A percentile compares a stretch with the other conserved stretches of the same genome.
phyloP scores from a whole-genome alignment of 768 basidiomycete genomes.

The Suillus fuscotomentosus region DNA sequence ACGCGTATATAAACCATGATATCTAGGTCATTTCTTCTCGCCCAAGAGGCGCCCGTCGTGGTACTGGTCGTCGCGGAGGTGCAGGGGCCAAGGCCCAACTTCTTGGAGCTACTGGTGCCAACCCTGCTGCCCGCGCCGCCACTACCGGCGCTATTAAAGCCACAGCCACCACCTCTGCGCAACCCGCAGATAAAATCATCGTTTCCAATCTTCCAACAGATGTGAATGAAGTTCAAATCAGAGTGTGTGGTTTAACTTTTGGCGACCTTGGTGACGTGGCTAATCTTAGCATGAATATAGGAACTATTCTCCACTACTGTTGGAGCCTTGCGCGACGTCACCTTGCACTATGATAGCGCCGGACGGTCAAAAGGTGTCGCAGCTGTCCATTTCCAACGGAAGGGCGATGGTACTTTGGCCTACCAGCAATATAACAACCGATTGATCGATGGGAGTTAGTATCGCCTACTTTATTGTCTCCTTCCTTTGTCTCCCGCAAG shows the following conservation, averaged over 20 bases:
- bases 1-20: conserved; percentile 21
- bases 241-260: conserved; percentile 45
- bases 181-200: conserved; percentile 82
- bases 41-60: conserved; percentile 43
- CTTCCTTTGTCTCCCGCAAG: conserved; percentile 30
- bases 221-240: conserved; percentile 91
- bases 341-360: conserved; percentile 77
- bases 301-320: conserved; percentile 92
- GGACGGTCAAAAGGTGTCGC: conserved; percentile 93
- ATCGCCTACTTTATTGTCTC: conserved; percentile 45
- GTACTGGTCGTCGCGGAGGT: conserved; percentile 39
- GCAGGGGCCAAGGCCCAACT: conserved; percentile 54
- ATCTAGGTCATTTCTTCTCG: conserved; percentile 67
- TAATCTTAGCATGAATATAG: conserved; percentile 39
- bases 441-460: conserved; percentile 99
- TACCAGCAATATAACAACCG: conserved; percentile 95
- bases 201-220: conserved; percentile 92
- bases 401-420: conserved; percentile 90
- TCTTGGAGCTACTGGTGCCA: conserved; percentile 51
- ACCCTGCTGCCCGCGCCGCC: conserved; percentile 54
- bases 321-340: conserved; percentile 81
- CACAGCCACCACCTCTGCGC: conserved; percentile 37
- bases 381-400: conserved; percentile 78
- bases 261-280: conserved; percentile 2
- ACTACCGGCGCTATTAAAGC: conserved; percentile 42